These are phyloP conservation scores for Zymoseptoria passerinii DNA, from an alignment of 2,329 filamentous ascomycete species.

Conservation along the genomic window DNA sequence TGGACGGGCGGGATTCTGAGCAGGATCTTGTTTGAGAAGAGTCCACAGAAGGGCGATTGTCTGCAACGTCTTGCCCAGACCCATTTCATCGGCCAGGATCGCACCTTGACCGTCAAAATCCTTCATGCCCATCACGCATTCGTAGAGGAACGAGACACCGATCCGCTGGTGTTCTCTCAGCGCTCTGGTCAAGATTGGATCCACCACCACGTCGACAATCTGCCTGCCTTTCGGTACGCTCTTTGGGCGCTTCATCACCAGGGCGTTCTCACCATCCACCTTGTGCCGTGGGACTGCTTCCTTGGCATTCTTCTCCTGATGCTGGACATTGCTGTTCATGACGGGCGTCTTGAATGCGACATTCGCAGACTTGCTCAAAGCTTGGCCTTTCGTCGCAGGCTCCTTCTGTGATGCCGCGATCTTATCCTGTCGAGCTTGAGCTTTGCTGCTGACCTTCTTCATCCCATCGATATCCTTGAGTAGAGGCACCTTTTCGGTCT, in stretches of 20 bases:
- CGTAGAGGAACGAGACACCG: constrained; percentile 63
- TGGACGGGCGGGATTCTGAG: constrained; percentile 56
- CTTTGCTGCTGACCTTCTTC: constrained; percentile 22
- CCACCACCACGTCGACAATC: constrained; percentile 64
- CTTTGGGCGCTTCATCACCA: constrained; percentile 57
- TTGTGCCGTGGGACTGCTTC: constrained; percentile 57
- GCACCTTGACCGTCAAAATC: constrained; percentile 58
- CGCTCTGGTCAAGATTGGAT: constrained; percentile 55
- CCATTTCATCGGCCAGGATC: constrained; percentile 69
- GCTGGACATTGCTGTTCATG: constrained; percentile 38
- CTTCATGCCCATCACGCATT: constrained; percentile 67
- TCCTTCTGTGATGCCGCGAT: constrained; percentile 33
- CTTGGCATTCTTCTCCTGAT: constrained; percentile 37
- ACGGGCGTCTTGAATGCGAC: constrained; percentile 54
- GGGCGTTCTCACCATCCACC: constrained; percentile 48
- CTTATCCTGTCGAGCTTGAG: constrained; percentile 26
- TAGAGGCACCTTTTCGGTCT: constrained; percentile 20
- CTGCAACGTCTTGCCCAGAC: constrained; percentile 64
- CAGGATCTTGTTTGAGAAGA: constrained; percentile 61
- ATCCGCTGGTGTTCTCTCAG: constrained; percentile 61
- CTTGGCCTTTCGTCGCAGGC: constrained; percentile 30
- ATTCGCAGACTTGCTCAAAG: constrained; percentile 32
- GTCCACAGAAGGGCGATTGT: constrained; percentile 67
- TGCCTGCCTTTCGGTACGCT: constrained; percentile 52
- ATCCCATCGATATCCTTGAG: constrained; percentile 22